These are phyloP conservation scores for Suhomyces kilbournensis DNA, from an alignment of 805 yeast species.

Conservation along the genomic window DNA sequence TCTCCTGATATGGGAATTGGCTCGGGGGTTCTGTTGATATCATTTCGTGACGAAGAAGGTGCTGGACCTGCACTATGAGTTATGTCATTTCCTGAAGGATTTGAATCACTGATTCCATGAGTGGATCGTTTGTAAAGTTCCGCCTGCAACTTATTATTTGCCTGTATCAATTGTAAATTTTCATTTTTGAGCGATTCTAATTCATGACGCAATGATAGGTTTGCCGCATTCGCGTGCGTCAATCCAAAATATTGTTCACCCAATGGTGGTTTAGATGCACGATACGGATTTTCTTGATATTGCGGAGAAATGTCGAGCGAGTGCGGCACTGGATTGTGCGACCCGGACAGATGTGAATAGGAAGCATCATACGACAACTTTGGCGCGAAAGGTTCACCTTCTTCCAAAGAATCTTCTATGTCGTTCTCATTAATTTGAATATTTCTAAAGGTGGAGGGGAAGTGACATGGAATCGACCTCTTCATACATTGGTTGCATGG, in stretches of 20 bases:
- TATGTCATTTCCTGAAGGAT: not conserved
- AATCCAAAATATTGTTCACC: not conserved
- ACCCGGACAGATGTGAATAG: not conserved
- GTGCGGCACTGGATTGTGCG: not conserved
- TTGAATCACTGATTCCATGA: no score
- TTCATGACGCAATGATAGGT: constrained; percentile 8
- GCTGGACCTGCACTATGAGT: not conserved
- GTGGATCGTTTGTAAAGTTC: constrained; percentile 6
- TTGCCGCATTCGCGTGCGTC: not conserved
- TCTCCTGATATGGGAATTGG: constrained; percentile 29
- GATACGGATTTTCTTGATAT: not conserved
- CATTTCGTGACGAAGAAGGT: not conserved
- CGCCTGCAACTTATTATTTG: constrained; percentile 16
- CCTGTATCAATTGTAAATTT: constrained; percentile 17
- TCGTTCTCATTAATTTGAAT: constrained; percentile 27
- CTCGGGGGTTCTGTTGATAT: not conserved
- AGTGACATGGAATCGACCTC: constrained; percentile 39
- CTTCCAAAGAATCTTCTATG: constrained; percentile 5
- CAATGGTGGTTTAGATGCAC: not conserved
- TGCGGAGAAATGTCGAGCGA: not conserved
- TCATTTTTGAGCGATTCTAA: constrained; percentile 19
- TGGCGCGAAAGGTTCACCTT: not conserved
- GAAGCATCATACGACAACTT: not conserved
- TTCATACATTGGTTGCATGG: constrained; percentile 44
- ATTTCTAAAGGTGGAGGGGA: constrained; percentile 47